phyloP scores from a whole-genome alignment of 2,329 filamentous ascomycete species.

The Botrytis fragariae region DNA sequence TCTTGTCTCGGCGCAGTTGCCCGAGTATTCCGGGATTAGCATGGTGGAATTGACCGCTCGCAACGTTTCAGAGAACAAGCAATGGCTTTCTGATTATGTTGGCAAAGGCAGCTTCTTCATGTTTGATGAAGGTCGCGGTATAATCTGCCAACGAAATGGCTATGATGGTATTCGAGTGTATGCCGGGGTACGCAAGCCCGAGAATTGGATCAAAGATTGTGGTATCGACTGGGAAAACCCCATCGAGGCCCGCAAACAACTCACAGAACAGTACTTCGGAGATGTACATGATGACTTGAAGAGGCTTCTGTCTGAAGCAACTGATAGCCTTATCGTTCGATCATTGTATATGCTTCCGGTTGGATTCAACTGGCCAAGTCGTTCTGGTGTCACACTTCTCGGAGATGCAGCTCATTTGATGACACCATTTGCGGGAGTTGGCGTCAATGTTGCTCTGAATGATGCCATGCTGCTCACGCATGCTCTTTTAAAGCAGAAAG shows the following conservation, averaged over 20 bases:
- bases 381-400: constrained; percentile 46
- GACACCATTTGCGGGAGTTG: constrained; percentile 48
- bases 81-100: constrained; percentile 40
- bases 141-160: constrained; percentile 44
- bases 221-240: constrained; percentile 30
- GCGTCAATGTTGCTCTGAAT: constrained; percentile 48
- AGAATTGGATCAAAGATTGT: constrained; percentile 29
- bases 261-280: constrained; percentile 24
- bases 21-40: constrained; percentile 41
- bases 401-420: constrained; percentile 52
- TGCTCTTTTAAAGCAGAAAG: constrained; percentile 33
- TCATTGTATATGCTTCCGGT: constrained; percentile 39
- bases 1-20: constrained; percentile 36
- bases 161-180: constrained; percentile 41
- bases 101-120: constrained; percentile 41
- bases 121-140: constrained; percentile 37
- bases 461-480: constrained; percentile 45
- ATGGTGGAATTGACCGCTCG: constrained; percentile 37
- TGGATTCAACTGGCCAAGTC: constrained; percentile 31
- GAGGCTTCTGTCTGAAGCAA: constrained; percentile 23
- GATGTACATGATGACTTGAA: constrained; percentile 30
- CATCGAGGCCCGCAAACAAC: constrained; percentile 21
- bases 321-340: constrained; percentile 27
- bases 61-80: constrained; percentile 38
- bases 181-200: constrained; percentile 28